Evolutionary conservation across 1,284 basidiomycete species (phyloP).

Genomic region (Schizophyllum amplum): DNA sequence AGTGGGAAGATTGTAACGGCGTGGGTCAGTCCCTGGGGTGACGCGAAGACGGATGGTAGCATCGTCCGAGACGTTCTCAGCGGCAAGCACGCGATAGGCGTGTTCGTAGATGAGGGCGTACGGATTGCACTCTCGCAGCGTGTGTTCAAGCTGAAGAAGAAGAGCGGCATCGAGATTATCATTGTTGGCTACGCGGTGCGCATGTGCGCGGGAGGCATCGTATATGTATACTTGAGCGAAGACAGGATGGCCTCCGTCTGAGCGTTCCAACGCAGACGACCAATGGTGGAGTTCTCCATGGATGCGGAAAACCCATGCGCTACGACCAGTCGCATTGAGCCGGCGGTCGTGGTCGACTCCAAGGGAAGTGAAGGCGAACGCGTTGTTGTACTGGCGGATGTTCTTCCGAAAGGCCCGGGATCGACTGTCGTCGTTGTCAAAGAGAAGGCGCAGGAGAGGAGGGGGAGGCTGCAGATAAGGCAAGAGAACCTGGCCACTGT

Average conservation of each 20-base stretch:
- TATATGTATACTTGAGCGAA: slow-evolving; percentile 26
- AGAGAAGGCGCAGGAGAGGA: too few relatives aligned
- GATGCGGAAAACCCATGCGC: slow-evolving; percentile 16
- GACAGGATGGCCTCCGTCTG: slow-evolving; percentile 8
- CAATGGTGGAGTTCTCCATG: slow-evolving; percentile 22
- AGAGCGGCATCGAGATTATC: slow-evolving; percentile 13
- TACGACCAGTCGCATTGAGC: slow-evolving; percentile 5
- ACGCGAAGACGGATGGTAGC: slow-evolving; percentile 17
- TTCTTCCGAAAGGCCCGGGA: slow-evolving; percentile 7
- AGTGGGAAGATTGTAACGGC: slow-evolving; percentile 5
- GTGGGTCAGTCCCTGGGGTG: slow-evolving; percentile 1
- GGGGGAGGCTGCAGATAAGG: too few relatives aligned
- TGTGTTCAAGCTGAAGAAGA: slow-evolving; percentile 20
- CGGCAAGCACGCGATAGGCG: slow-evolving; percentile 22
- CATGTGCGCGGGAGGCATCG: slow-evolving; percentile 18
- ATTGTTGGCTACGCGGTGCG: slow-evolving; percentile 12
- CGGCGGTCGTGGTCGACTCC: slow-evolving; percentile 8
- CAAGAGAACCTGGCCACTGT: too few relatives aligned
- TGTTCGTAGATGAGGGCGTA: slow-evolving; percentile 25
- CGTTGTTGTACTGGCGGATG: slow-evolving; percentile 11
- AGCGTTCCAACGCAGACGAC: slow-evolving; percentile 18
- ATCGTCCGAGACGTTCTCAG: slow-evolving; percentile 12
- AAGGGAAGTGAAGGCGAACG: slow-evolving; percentile 12
- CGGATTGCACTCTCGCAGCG: slow-evolving; percentile 13
- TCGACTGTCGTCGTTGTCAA: too few relatives aligned